A percentile compares a stretch with the other conserved stretches of the same genome.
These are phyloP conservation scores for Psilocybe sp. DNA, from an alignment of 768 basidiomycete species.

Conservation along the genomic window DNA sequence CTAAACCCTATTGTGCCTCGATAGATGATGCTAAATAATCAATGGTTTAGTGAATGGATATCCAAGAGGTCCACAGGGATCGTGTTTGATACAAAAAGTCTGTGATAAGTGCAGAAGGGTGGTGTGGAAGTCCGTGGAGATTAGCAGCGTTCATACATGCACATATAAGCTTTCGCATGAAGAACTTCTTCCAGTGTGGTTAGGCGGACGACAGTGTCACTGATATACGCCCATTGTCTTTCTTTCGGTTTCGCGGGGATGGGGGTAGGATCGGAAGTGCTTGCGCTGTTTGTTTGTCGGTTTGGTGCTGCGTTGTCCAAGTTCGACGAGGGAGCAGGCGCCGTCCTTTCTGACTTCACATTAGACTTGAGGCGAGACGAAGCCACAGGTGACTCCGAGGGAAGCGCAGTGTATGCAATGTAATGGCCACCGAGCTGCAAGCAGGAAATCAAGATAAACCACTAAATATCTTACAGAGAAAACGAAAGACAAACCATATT, in stretches of 20 bases:
- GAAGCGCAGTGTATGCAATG: constrained; percentile 79
- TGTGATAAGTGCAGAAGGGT: too few species aligned
- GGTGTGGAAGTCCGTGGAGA: too few species aligned
- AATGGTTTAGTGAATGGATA: too few species aligned
- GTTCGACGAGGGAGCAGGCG: not conserved
- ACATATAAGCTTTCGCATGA: constrained; percentile 88
- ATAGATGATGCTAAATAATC: too few species aligned
- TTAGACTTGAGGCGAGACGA: too few species aligned
- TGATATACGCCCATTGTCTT: constrained; percentile 89
- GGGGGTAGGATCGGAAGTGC: not conserved
- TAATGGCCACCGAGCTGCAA: constrained; percentile 85
- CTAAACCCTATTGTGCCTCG: too few species aligned
- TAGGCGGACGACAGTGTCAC: constrained; percentile 82
- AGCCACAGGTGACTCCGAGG: constrained; percentile 25
- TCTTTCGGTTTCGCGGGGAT: constrained; percentile 19
- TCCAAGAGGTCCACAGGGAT: too few species aligned
- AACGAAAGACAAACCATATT: constrained; percentile 64
- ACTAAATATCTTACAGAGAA: not conserved
- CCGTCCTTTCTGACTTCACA: too few species aligned
- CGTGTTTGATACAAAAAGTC: too few species aligned
- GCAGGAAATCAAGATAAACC: constrained; percentile 11
- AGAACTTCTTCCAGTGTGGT: constrained; percentile 86
- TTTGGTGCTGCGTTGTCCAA: not conserved
- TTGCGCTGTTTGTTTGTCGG: not conserved
- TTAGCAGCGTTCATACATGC: constrained; percentile 84